These are phyloP conservation scores for Plenodomus tracheiphilus DNA, from an alignment of 2,329 filamentous ascomycete species.

Conservation along the genomic window DNA sequence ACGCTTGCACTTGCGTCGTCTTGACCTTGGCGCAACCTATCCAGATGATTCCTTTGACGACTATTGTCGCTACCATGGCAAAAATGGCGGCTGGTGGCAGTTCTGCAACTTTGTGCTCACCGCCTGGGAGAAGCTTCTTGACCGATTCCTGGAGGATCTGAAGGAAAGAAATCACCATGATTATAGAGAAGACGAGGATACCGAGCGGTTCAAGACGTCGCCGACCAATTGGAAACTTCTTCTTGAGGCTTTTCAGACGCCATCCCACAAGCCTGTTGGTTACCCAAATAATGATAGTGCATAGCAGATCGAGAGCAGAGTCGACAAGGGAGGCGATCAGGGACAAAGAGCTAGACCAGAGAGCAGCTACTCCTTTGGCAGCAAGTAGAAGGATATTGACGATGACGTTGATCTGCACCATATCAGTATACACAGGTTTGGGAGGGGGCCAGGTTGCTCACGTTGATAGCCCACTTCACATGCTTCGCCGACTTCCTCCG, in stretches of 20 bases:
- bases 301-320: conserved; percentile 63
- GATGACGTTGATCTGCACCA: conserved; percentile 57
- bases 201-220: conserved; percentile 62
- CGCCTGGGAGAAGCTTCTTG: conserved; percentile 57
- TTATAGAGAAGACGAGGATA: conserved; percentile 65
- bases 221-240: conserved; percentile 59
- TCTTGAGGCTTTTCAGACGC: conserved; percentile 55
- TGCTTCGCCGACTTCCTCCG: conserved; percentile 52
- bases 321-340: conserved; percentile 65
- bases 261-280: conserved; percentile 63
- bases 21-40: conserved; percentile 63
- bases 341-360: conserved; percentile 62
- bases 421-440: conserved; percentile 5
- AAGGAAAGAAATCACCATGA: conserved; percentile 65
- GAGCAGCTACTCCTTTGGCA: conserved; percentile 60
- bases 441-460: conserved; percentile 16
- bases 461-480: conserved; percentile 61
- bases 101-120: conserved; percentile 52
- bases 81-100: conserved; percentile 59
- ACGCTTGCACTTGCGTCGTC: conserved; percentile 65
- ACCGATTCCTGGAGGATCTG: conserved; percentile 66
- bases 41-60: conserved; percentile 64
- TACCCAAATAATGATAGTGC: conserved; percentile 63
- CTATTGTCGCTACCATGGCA: conserved; percentile 61
- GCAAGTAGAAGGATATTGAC: conserved; percentile 61